Conservation (phyloP, 768 basidiomycete species). For the Boletellus emodensis region DNA sequence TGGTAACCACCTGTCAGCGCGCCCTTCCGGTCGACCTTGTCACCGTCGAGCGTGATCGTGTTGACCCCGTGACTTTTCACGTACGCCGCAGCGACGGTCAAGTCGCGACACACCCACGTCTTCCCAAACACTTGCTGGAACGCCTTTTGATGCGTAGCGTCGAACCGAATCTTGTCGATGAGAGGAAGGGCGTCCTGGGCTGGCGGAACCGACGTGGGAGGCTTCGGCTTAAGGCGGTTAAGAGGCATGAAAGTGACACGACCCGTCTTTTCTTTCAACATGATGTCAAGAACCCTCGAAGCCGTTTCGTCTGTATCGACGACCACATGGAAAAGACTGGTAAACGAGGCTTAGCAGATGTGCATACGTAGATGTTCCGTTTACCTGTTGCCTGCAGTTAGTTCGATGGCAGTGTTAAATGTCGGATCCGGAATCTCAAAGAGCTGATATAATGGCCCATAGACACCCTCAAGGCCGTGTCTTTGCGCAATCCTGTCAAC, state of each 20-base stretch:
- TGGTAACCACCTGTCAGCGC: conserved; percentile 95
- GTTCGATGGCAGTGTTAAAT: conserved; percentile 89
- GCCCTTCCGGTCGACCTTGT: conserved; percentile 96
- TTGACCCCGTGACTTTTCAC: conserved; percentile 93
- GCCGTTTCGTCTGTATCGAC: conserved; percentile 97
- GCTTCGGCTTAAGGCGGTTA: conserved; percentile 85
- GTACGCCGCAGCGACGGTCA: conserved; percentile 89
- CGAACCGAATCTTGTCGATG: conserved; percentile 77
- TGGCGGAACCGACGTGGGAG: conserved; percentile 50
- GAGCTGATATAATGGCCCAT: conserved; percentile 90
- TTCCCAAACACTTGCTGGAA: conserved; percentile 98
- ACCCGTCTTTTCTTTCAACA: conserved; percentile 91
- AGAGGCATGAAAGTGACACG: conserved; percentile 98
- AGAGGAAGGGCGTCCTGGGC: conserved; percentile 78
- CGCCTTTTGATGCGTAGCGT: conserved; percentile 67
- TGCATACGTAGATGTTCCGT: not conserved
- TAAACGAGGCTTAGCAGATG: conserved; percentile 1
- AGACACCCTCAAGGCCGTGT: conserved; percentile 74
- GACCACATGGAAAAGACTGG: conserved; percentile 88
- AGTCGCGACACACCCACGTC: conserved; percentile 92
- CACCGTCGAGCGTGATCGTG: conserved; percentile 96
- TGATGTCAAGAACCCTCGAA: conserved; percentile 82
- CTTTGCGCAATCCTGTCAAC: conserved; percentile 81
- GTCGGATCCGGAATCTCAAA: conserved; percentile 86
- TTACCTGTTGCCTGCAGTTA: conserved; percentile 94